A percentile compares a stretch with the other conserved stretches of the same genome.
Evolutionary conservation across 2,329 filamentous ascomycete genomes (phyloP).

Genomic region (Periconia sp.): DNA sequence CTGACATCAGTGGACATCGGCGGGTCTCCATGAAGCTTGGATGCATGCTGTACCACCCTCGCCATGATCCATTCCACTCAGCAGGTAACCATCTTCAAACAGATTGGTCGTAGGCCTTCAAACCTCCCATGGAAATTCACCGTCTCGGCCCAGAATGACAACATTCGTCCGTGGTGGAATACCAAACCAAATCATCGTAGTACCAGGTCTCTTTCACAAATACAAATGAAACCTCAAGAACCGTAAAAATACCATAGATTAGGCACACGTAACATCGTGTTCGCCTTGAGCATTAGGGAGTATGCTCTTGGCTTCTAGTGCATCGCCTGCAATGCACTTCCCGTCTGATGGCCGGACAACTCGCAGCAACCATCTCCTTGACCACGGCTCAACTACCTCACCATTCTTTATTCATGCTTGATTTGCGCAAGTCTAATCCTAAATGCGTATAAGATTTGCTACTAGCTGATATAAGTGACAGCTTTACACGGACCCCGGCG

Average conservation of each 20-base stretch:
- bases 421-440: conserved; percentile 21
- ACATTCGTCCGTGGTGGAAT: conserved; percentile 8
- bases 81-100: conserved; percentile 4
- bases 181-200: conserved; percentile 3
- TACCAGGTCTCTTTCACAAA: no score
- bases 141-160: conserved; percentile 20
- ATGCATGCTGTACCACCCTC: conserved; percentile 22
- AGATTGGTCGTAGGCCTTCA: not conserved
- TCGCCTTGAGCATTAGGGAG: conserved; percentile 11
- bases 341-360: conserved; percentile 12
- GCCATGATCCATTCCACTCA: conserved; percentile 5
- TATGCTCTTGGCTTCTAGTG: conserved; percentile 9
- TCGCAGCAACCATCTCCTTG: conserved; percentile 16
- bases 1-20: conserved; percentile 24
- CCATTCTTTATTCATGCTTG: conserved; percentile 25
- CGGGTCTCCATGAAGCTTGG: conserved; percentile 27
- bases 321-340: conserved; percentile 3
- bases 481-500: conserved; percentile 39
- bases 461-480: conserved; percentile 44
- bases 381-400: conserved; percentile 21
- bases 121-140: conserved; percentile 5
- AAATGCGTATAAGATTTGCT: conserved; percentile 26
- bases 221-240: conserved; percentile 12
- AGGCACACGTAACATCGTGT: conserved; percentile 13
- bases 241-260: conserved; percentile 1